Evolutionary conservation across 2,329 filamentous ascomycete species (phyloP).

Genomic region (Meredithiella fracta): DNA sequence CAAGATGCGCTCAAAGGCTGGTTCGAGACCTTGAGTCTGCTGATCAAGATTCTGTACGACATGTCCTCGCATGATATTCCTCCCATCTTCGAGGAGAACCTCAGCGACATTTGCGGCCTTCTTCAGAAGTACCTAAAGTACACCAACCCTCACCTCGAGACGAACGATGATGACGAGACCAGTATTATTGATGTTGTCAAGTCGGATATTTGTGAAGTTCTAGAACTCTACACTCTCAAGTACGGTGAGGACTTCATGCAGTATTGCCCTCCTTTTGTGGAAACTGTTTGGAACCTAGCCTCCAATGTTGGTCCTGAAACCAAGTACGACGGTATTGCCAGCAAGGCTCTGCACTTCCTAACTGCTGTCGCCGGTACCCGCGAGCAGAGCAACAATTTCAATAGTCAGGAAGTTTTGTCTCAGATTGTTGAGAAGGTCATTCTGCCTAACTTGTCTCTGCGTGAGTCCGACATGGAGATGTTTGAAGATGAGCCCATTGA

Average conservation of each 20-base stretch:
- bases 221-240: constrained; percentile 84
- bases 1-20: constrained; percentile 58
- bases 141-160: constrained; percentile 65
- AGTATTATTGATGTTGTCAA: constrained; percentile 75
- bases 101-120: constrained; percentile 57
- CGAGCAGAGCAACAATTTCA: constrained; percentile 71
- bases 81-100: constrained; percentile 81
- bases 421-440: constrained; percentile 95
- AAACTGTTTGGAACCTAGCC: constrained; percentile 78
- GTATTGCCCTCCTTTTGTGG: constrained; percentile 69
- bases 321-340: constrained; percentile 88
- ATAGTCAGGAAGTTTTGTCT: constrained; percentile 58
- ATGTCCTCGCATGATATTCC: constrained; percentile 95
- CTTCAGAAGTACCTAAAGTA: constrained; percentile 90
- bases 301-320: constrained; percentile 74
- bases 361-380: constrained; percentile 70
- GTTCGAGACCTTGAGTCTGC: constrained; percentile 71
- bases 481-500: constrained; percentile 99
- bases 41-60: constrained; percentile 87
- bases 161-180: constrained; percentile 77
- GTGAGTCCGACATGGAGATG: constrained; percentile 85
- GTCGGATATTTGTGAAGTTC: constrained; percentile 78
- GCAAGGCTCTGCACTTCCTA: constrained; percentile 85
- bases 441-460: constrained; percentile 75
- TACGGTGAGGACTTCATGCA: constrained; percentile 85